Evolutionary conservation across 345 rosid species (phyloP).

Genomic region (Eucalyptus microcorys): DNA sequence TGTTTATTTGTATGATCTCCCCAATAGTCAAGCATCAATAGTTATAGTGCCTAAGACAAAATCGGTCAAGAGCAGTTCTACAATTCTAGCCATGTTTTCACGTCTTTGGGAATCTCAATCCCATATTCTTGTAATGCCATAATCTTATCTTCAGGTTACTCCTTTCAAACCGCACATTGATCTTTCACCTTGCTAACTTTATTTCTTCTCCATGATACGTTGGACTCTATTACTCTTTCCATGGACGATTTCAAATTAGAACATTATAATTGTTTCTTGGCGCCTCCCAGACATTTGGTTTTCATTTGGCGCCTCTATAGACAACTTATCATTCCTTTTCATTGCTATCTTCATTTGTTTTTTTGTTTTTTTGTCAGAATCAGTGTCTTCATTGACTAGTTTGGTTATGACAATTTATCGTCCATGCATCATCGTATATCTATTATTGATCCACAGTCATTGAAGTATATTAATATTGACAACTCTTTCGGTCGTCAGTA

Average conservation of each 20-base stretch:
- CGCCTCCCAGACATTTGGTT: not conserved
- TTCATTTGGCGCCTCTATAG: not conserved
- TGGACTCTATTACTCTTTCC: not conserved
- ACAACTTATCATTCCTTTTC: not conserved
- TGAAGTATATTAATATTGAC: not conserved
- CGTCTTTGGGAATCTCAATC: not conserved
- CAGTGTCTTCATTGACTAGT: not conserved
- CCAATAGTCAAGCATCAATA: not conserved
- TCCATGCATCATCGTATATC: too few species aligned
- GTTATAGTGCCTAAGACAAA: not conserved
- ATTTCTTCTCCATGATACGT: too few species aligned
- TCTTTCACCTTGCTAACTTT: not conserved
- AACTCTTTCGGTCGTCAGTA: not conserved
- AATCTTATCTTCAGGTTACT: not conserved
- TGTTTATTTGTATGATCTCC: not conserved
- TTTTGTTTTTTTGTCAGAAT: too few species aligned
- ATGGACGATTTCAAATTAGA: not conserved
- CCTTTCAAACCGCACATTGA: too few species aligned
- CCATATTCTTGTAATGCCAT: not conserved
- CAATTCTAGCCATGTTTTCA: not conserved
- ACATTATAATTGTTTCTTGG: not conserved
- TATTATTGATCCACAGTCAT: not conserved
- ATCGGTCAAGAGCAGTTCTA: not conserved
- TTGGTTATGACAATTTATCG: not conserved
- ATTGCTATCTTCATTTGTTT: fast-evolving